phyloP scores from a whole-genome alignment of 2,329 filamentous ascomycete species.

The Aureobasidium sp. region DNA sequence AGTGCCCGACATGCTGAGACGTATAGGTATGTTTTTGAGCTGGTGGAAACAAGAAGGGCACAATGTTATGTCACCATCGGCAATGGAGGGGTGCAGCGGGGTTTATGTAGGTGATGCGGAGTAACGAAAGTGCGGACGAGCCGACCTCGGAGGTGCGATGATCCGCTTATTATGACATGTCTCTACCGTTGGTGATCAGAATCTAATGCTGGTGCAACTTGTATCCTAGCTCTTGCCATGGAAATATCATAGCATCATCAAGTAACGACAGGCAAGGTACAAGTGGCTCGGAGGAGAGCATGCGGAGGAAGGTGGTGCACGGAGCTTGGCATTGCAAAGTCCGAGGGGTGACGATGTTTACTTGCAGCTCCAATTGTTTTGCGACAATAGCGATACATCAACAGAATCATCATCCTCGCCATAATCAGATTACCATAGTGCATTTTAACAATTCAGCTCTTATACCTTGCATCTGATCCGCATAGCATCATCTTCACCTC shows the following conservation, averaged over 20 bases:
- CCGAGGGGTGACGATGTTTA: constrained; percentile 13
- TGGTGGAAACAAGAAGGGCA: neutral
- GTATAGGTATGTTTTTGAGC: neutral
- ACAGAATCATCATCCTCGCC: neutral
- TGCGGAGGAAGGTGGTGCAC: neutral
- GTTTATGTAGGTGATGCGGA: neutral
- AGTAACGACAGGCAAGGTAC: neutral
- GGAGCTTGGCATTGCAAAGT: neutral
- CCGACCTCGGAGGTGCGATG: neutral
- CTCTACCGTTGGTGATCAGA: neutral
- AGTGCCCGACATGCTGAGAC: neutral
- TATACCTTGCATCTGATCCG: constrained; percentile 9
- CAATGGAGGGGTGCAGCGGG: constrained; percentile 7
- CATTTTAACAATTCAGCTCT: constrained; percentile 11
- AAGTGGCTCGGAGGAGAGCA: neutral
- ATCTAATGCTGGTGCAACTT: no score
- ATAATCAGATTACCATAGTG: constrained; percentile 2
- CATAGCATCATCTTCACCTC: neutral
- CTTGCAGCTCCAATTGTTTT: constrained; percentile 1
- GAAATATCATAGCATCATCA: neutral
- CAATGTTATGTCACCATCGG: neutral
- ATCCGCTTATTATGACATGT: neutral
- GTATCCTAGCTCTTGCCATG: no score
- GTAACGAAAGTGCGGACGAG: constrained; percentile 1
- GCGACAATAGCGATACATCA: neutral